Evolutionary conservation across 2,329 filamentous ascomycete species (phyloP).

Genomic region (Aureobasidium sp.): DNA sequence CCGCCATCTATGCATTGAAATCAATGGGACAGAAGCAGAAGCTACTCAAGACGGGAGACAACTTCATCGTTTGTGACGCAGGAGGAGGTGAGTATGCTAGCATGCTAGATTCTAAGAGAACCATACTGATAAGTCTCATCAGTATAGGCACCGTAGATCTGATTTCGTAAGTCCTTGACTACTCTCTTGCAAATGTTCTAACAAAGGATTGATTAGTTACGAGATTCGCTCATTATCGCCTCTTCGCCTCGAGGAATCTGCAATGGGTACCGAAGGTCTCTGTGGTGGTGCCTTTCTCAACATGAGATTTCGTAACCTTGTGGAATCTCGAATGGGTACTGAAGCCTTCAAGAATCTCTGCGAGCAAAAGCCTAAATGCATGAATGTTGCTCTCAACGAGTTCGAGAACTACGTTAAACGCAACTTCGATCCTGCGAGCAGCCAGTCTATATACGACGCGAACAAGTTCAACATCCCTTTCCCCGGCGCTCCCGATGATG

Average conservation of each 20-base stretch:
- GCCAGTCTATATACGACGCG: slow-evolving; percentile 59
- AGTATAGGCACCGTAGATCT: slow-evolving; percentile 22
- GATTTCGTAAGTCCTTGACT: no score
- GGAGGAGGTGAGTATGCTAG: no score
- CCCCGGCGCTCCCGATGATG: slow-evolving; percentile 67
- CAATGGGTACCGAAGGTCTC: no score
- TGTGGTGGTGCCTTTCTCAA: slow-evolving; percentile 43
- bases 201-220: no score
- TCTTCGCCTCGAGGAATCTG: no score
- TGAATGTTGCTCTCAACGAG: slow-evolving; percentile 64
- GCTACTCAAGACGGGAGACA: slow-evolving; percentile 46
- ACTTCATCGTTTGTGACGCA: slow-evolving; percentile 59
- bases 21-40: slow-evolving; percentile 68
- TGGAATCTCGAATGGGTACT: slow-evolving; percentile 59
- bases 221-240: no score
- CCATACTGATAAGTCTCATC: no score
- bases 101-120: no score
- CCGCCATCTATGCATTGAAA: slow-evolving; percentile 71
- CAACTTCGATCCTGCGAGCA: slow-evolving; percentile 55
- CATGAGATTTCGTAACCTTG: slow-evolving; percentile 72
- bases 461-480: slow-evolving; percentile 69
- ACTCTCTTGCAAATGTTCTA: no score
- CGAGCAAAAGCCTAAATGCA: slow-evolving; percentile 60
- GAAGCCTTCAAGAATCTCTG: slow-evolving; percentile 59
- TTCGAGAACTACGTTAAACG: slow-evolving; percentile 82